Evolutionary conservation across 192 early-diverging fungal genomes (phyloP).

Genomic region (Mortierella antarctica): DNA sequence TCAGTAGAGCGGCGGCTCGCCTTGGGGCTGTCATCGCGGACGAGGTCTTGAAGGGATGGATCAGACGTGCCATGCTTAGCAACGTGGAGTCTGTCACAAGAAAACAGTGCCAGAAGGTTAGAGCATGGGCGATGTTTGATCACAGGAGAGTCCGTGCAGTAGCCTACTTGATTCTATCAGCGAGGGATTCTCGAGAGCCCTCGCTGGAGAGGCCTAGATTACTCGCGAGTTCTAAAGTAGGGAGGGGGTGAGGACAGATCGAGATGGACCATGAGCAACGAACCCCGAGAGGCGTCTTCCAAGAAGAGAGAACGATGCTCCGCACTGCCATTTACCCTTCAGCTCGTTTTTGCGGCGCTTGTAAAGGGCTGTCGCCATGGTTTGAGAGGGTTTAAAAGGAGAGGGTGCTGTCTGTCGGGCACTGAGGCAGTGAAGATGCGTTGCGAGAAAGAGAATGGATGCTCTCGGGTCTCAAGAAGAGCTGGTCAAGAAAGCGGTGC

Average conservation of each 20-base stretch:
- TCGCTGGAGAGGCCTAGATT: slow-evolving; percentile 26
- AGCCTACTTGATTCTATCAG: slow-evolving; percentile 41
- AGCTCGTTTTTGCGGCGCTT: slow-evolving; percentile 32
- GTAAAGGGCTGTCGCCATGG: slow-evolving; percentile 8
- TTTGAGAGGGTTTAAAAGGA: background rate
- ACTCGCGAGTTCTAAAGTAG: slow-evolving; percentile 17
- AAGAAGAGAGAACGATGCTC: background rate
- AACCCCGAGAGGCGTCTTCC: background rate
- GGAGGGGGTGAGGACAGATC: background rate
- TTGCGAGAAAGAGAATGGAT: too few species aligned
- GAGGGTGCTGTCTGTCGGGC: too few species aligned
- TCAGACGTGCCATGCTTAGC: slow-evolving; percentile 14
- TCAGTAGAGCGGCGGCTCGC: slow-evolving; percentile 19
- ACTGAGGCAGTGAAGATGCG: too few species aligned
- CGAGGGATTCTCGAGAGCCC: slow-evolving; percentile 37
- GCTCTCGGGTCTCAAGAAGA: too few species aligned
- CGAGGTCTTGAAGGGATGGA: slow-evolving; percentile 12
- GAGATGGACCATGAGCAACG: too few species aligned
- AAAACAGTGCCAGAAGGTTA: background rate
- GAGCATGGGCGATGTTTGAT: too few species aligned
- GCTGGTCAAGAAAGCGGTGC: too few species aligned
- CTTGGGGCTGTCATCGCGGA: slow-evolving; percentile 16
- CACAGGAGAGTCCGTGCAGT: too few species aligned
- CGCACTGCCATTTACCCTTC: slow-evolving; percentile 1
- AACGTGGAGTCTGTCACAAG: slow-evolving; percentile 5